Base-by-base conservation (phyloP, 768 basidiomycete species). In the Agaricus sinodeliciosus region DNA sequence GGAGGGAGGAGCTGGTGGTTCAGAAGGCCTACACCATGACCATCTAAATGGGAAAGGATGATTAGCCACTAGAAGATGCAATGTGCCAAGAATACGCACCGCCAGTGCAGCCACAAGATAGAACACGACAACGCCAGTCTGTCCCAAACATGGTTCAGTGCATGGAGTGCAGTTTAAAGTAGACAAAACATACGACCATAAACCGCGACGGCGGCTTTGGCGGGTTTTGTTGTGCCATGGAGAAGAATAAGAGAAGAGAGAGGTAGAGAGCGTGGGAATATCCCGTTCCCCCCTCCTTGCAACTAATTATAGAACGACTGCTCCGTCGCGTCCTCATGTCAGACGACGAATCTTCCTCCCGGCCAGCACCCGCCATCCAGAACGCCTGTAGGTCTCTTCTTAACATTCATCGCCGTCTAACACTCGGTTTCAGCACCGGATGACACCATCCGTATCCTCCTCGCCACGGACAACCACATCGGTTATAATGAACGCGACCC, bases 401-500 rank as follows among this genome's bases (percentile, higher is more conserved):
- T 25, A 18, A 12, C 13, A 15, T 9, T 22, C 18, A 25, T 34
- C 3, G 7, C 43, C 26, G 28, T 48, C 31, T 45, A 11, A 42
- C 27, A 22, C 27, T n/a, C 46, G 6, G 12, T 59, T 31, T 31
- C 31, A 85, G 85, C 72, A 53, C 68, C 74, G 16, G 78, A 85
- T 55, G 79, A 91, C 62, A 89, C 82, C 0, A 83, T 93, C 55
- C 76, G 72, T 56, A 93, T 97, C 61, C 68, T 97, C 64, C 82
- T 97, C 6, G 94, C 94, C 5, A 96, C 94, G 0, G 94, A 97
- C 69, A 95, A 92, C 59, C 94, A 97, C 62, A 88, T 99, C 56
- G 96, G 96, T 0, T 96, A 91, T 70, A 78, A 87, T 57, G 95
- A 98, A 69, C 79, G 92, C 56, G 96, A 99, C 64, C 94, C 96